Evolutionary conservation across 2,329 filamentous ascomycete genomes (phyloP), one percentile per base, ranked within the genome.

Genomic region (Fusarium algeriense): DNA sequence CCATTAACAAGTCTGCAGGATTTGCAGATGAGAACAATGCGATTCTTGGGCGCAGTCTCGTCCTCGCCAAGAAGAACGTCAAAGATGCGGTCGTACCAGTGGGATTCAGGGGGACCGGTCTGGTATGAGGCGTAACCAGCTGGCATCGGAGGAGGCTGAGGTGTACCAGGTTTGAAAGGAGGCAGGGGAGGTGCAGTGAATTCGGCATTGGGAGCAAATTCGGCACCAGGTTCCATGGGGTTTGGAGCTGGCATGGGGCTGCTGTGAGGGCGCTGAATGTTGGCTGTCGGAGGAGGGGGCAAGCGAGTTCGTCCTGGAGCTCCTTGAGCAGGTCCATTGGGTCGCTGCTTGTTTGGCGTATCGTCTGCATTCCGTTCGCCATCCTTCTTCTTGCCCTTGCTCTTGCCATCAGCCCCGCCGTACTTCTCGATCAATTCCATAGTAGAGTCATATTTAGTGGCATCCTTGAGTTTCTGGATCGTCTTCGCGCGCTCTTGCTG

Each of bases 361-460:
- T 72, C 69, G 30, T 71, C 63, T 28, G 60, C 43, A 32, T 59
- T 61, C 20, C 64, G 57, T 11, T 65, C 70, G 19, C 52, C 62
- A 8, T 74, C 67, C 32, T 76, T 78, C 46, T 77, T 81, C 66
- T 70, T 78, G 15, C 75, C 77, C 14, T 77, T 77, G 76, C 86
- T 76, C 17, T 77, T 77, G 75, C 86, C 83, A 68, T 91, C 89
- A 23, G 86, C 84, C 13, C 90, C 92, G 38, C 94, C 95, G 80
- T 99, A 99, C 77, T 98, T 99, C 77, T 98, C 93, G 14, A 99
- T 88, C 65, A 99, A 83, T 79, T 98, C 90, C 77, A 97, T 90
- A 3, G 96, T 99, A 35, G 95, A 96, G 81, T 98, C 93, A 83
- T 98, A 99, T 80, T 93, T 97, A 37, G 96, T 99, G 30, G 95